Conservation (phyloP, 2,329 filamentous ascomycete species). For the Juglanconis oblonga region DNA sequence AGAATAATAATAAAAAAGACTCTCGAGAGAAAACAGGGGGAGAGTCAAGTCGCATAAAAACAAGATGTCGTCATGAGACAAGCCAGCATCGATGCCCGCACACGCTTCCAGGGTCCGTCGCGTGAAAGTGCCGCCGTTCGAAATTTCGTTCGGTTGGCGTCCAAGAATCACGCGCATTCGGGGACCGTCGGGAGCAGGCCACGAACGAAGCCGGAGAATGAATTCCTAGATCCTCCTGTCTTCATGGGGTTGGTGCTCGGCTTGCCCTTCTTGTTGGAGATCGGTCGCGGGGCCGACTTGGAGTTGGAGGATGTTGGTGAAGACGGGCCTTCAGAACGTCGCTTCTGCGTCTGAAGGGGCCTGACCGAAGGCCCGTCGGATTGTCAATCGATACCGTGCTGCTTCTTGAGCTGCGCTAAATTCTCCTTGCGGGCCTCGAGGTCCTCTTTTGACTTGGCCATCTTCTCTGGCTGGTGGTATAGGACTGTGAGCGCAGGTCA, state of each 20-base stretch:
- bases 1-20: constrained; percentile 1
- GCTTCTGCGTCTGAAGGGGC: constrained; percentile 43
- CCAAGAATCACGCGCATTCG: constrained; percentile 27
- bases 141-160: constrained; percentile 17
- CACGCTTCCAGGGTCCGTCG: neutral
- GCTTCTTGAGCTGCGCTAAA: constrained; percentile 95
- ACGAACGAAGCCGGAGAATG: constrained; percentile 34
- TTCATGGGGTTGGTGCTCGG: constrained; percentile 24
- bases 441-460: constrained; percentile 84
- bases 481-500: constrained; percentile 41
- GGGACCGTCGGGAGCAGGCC: constrained; percentile 35
- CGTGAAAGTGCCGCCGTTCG: constrained; percentile 4
- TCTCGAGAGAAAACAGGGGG: constrained; percentile 6
- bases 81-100: constrained; percentile 7
- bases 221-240: constrained; percentile 33
- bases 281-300: constrained; percentile 18
- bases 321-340: constrained; percentile 62
- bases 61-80: constrained; percentile 1
- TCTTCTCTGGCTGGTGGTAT: constrained; percentile 65
- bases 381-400: constrained; percentile 98
- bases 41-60: constrained; percentile 12
- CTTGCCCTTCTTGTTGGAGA: constrained; percentile 17
- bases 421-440: constrained; percentile 91
- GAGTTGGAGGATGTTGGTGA: constrained; percentile 38
- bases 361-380: constrained; percentile 65